Evolutionary conservation across 2,329 filamentous ascomycete genomes (phyloP).

Genomic region (Metarhizium album): DNA sequence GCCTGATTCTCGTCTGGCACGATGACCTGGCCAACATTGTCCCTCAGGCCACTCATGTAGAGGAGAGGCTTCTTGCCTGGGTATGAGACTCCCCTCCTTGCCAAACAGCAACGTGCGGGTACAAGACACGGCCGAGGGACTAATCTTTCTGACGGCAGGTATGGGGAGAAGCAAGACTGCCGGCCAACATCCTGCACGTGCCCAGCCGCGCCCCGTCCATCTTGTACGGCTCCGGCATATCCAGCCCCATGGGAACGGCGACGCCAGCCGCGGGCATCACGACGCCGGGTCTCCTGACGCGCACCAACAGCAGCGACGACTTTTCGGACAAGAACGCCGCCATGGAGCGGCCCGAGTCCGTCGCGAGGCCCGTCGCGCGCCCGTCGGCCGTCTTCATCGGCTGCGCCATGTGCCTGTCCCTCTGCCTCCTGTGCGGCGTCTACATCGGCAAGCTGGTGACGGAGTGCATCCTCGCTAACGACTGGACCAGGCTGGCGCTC

Average conservation of each 20-base stretch:
- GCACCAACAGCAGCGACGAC: constrained; percentile 13
- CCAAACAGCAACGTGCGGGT: not conserved
- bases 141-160: constrained; percentile 10
- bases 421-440: constrained; percentile 27
- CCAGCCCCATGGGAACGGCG: constrained; percentile 9
- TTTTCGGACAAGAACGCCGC: constrained; percentile 15
- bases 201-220: constrained; percentile 10
- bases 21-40: constrained; percentile 29
- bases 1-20: constrained; percentile 32
- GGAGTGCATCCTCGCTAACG: constrained; percentile 26
- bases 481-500: constrained; percentile 27
- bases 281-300: constrained; percentile 1
- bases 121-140: not conserved
- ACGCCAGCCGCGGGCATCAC: constrained; percentile 13
- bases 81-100: constrained; percentile 3
- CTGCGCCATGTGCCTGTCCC: constrained; percentile 24
- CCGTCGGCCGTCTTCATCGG: constrained; percentile 28
- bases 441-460: constrained; percentile 25
- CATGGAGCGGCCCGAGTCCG: constrained; percentile 23
- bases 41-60: constrained; percentile 23
- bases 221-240: constrained; percentile 8
- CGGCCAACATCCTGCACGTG: constrained; percentile 10
- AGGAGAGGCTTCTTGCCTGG: constrained; percentile 22
- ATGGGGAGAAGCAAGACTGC: constrained; percentile 14
- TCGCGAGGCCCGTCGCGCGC: constrained; percentile 28